Evolutionary conservation across 2,329 filamentous ascomycete species (phyloP).

Genomic region (Hortaea sp.): DNA sequence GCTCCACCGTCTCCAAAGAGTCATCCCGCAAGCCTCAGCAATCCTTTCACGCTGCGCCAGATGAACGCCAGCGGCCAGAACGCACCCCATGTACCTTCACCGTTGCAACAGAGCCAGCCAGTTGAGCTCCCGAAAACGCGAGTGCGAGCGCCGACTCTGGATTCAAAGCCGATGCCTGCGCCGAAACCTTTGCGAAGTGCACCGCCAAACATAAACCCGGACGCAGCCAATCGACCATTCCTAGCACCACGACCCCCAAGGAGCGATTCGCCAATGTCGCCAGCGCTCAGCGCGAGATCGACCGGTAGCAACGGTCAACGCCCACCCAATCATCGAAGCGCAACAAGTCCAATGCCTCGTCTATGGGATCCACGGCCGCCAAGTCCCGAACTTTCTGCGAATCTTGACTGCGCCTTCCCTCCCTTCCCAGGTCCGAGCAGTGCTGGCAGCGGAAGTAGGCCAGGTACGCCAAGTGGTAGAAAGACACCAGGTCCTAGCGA

Average conservation of each 20-base stretch:
- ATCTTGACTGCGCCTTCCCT: constrained; percentile 45
- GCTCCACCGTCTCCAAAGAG: constrained; percentile 8
- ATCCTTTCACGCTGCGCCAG: constrained; percentile 18
- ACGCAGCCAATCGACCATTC: constrained; percentile 21
- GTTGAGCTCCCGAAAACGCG: constrained; percentile 5
- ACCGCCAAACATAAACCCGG: constrained; percentile 21
- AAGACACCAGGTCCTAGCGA: constrained; percentile 17
- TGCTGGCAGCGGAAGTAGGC: constrained; percentile 14
- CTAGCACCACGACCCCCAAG: constrained; percentile 33
- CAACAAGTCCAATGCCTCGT: constrained; percentile 23
- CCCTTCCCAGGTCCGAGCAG: constrained; percentile 35
- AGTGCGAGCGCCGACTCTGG: constrained; percentile 6
- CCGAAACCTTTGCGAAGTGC: constrained; percentile 11
- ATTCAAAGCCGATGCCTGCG: constrained; percentile 22
- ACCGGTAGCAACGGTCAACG: constrained; percentile 15
- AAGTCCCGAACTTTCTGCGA: constrained; percentile 33
- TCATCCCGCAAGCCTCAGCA: constrained; percentile 13
- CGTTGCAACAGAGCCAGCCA: constrained; percentile 7
- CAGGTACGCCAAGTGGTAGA: constrained; percentile 13
- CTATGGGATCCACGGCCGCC: constrained; percentile 21
- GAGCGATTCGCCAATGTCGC: constrained; percentile 42
- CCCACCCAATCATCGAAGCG: constrained; percentile 14
- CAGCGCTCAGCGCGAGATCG: constrained; percentile 22
- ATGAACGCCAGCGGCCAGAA: constrained; percentile 9
- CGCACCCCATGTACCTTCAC: constrained; percentile 6